phyloP scores from a whole-genome alignment of 2,329 filamentous ascomycete genomes.

The Pseudogymnoascus sp. region DNA sequence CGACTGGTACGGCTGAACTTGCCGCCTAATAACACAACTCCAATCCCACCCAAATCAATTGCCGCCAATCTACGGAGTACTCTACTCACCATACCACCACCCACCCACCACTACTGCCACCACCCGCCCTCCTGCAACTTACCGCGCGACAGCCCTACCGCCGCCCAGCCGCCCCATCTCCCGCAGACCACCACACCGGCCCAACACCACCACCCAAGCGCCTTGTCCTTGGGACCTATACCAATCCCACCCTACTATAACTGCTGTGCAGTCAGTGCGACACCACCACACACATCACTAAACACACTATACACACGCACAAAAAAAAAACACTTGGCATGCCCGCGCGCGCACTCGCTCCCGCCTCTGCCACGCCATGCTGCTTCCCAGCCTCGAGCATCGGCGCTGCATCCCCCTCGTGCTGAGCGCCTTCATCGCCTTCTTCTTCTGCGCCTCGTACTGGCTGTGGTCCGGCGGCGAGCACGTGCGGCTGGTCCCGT shows the following conservation, averaged over 20 bases:
- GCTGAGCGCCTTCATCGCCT: neutral
- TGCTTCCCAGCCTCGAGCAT: neutral
- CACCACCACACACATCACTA: neutral
- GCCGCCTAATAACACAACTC: neutral
- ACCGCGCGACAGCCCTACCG: neutral
- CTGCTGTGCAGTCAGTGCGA: neutral
- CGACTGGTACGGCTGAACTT: neutral
- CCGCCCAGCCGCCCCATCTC: neutral
- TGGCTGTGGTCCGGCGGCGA: neutral
- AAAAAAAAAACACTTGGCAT: neutral
- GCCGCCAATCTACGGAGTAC: neutral
- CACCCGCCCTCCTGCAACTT: neutral
- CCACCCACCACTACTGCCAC: no score
- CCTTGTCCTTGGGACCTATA: neutral
- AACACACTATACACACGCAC: neutral
- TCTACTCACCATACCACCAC: no score
- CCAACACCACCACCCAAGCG: neutral
- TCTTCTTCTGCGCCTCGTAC: neutral
- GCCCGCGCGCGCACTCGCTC: neutral
- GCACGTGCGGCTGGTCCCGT: neutral
- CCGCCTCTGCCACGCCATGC: neutral
- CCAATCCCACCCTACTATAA: neutral
- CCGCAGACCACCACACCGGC: neutral
- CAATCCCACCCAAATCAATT: neutral
- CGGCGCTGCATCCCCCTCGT: neutral